phyloP scores from a whole-genome alignment of 441 rosid species.

The Populus trichocarpa region DNA sequence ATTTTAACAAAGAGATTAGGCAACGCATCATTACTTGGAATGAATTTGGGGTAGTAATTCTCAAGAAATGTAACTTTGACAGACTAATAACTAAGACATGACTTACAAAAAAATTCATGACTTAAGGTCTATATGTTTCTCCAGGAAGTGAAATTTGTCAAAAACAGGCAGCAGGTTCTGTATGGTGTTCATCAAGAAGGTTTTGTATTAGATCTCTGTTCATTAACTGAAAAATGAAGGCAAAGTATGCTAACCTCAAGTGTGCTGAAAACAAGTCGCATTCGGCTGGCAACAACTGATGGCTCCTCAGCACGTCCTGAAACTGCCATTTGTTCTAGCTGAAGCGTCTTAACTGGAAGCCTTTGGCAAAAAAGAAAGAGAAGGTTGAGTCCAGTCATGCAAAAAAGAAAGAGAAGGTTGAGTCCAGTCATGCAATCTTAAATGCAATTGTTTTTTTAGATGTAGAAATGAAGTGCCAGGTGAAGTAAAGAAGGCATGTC shows the following conservation, averaged over 20 bases:
- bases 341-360: conserved; percentile 96
- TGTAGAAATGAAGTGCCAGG: background rate
- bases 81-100: background rate
- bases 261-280: conserved; percentile 81
- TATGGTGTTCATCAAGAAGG: background rate
- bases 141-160: background rate
- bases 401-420: background rate
- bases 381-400: background rate
- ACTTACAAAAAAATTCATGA: background rate
- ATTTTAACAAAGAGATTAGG: too few species aligned
- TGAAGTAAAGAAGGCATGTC: too few species aligned
- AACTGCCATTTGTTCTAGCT: conserved; percentile 91
- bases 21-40: too few species aligned
- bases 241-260: conserved; percentile 58
- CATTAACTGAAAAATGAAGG: background rate
- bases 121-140: background rate
- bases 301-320: conserved; percentile 77
- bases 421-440: background rate
- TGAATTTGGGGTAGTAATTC: too few species aligned
- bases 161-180: background rate
- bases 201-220: background rate
- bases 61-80: too few species aligned
- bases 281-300: conserved; percentile 81
- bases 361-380: conserved; percentile 28
- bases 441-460: background rate